A percentile compares a stretch with the other conserved stretches of the same genome.
These are phyloP conservation scores for Trichoderma guizhouense DNA, from an alignment of 2,329 filamentous ascomycete species.

Conservation along the genomic window DNA sequence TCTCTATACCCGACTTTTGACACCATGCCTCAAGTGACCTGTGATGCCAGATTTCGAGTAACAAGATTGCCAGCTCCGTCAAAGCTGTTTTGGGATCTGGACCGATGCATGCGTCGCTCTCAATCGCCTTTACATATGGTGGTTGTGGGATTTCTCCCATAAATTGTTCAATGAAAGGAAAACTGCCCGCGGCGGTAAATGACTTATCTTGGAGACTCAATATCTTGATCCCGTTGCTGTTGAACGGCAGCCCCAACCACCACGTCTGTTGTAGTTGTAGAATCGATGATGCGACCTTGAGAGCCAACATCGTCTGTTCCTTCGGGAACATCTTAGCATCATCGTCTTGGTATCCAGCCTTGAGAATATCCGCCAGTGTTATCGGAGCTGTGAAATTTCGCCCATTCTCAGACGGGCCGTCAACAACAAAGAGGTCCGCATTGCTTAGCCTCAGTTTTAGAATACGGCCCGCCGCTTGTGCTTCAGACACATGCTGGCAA, in stretches of 20 bases:
- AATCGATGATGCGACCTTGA: background rate
- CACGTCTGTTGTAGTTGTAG: background rate
- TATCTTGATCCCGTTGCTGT: background rate
- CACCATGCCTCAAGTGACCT: background rate
- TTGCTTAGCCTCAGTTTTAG: background rate
- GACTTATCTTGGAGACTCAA: background rate
- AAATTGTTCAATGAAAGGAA: background rate
- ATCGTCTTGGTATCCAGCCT: background rate
- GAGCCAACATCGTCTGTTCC: background rate
- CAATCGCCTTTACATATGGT: background rate
- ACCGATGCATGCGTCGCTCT: background rate
- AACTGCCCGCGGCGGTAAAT: background rate
- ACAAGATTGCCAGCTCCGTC: background rate
- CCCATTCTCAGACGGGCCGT: background rate
- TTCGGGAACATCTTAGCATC: background rate
- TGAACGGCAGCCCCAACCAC: background rate
- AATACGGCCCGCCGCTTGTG: background rate
- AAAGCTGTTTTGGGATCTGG: constrained; percentile 4
- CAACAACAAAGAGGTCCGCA: background rate
- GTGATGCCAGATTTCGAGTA: constrained; percentile 9
- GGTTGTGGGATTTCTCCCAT: background rate
- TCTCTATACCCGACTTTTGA: background rate
- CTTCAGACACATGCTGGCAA: background rate
- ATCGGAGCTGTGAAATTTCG: background rate
- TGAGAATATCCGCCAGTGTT: background rate